phyloP scores from a whole-genome alignment of 2,329 filamentous ascomycete genomes.

The Neurospora sp. region DNA sequence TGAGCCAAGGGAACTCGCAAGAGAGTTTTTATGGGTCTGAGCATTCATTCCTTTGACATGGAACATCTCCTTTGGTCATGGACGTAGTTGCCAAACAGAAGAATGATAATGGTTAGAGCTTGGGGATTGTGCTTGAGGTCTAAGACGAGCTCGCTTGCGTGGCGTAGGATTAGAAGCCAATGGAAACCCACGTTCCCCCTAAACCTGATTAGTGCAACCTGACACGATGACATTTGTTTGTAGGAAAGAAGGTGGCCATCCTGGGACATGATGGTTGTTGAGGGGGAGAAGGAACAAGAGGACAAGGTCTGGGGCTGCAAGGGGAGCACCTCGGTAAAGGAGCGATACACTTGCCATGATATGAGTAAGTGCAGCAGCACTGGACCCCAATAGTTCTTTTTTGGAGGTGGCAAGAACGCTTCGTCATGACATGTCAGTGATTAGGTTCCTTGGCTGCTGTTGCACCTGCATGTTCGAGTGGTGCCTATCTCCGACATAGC shows the following conservation, averaged over 20 bases:
- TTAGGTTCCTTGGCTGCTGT: no score
- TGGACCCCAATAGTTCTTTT: no score
- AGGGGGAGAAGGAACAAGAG: neutral
- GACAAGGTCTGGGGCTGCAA: no score
- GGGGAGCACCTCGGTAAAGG: no score
- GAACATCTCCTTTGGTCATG: neutral
- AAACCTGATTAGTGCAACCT: neutral
- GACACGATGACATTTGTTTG: neutral
- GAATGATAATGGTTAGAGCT: neutral
- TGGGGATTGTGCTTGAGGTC: neutral
- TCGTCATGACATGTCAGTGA: no score
- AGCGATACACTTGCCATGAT: no score
- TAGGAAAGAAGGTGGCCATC: neutral
- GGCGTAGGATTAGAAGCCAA: neutral
- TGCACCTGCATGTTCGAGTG: no score
- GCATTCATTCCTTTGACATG: neutral
- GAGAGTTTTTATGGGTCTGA: neutral
- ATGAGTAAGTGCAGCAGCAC: no score
- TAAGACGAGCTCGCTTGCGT: neutral
- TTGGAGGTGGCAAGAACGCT: no score
- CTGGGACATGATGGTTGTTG: neutral
- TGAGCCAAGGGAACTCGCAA: neutral
- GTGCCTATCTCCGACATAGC: no score
- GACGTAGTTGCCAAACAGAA: neutral
- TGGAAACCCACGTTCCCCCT: neutral